Base-by-base conservation (phyloP, 2,329 filamentous ascomycete species). In the Cryphonectria japonica region DNA sequence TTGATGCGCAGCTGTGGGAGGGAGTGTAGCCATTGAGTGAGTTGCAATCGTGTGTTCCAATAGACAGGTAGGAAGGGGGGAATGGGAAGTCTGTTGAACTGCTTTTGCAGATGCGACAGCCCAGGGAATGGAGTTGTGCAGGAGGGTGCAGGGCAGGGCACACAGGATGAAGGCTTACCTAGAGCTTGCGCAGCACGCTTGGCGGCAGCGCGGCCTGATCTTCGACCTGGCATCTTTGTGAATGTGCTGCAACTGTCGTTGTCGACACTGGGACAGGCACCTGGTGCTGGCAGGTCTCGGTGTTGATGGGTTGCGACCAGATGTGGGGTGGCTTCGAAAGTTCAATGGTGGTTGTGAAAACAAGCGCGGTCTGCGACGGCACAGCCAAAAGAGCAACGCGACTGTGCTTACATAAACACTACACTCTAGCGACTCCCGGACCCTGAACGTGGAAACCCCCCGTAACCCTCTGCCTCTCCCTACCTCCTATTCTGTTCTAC, bases 171-270 rank as follows among this genome's bases (percentile, higher is more conserved):
- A 60, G 61, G 76, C 79, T 73, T 77, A 83, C 82, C 82, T 59
- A 84, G 78, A 41, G 82, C 83, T 43, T 81, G 80, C 59, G 82
- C 81, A 37, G 83, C 83, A 69, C 82, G 81, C 75, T 82, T 80
- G 60, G 83, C 83, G 62, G 83, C 83, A 39, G 83, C 83, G 71
- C 83, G 82, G 72, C 82, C 81, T 32, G 83, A 83, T 66, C 83
- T 79, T 59, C 79, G 80, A 75, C 77, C 79, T 79, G 79, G 79
- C 71, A 73, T 74, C 4, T 57, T 70, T 26, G 29, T 37, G 13
- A 19, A 57, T 67, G 26, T n/a, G 54, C 34, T 61, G n/a, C 54
- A 11, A 13, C 54, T 32, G 26, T 67, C 14, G 29, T 65, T n/a
- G 11, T 34, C 16, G 7, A 22, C 13, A 11, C n/a, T 8, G 4